These are phyloP conservation scores for Aspergillus puulaauensis DNA, from an alignment of 2,329 filamentous ascomycete species.

Conservation along the genomic window DNA sequence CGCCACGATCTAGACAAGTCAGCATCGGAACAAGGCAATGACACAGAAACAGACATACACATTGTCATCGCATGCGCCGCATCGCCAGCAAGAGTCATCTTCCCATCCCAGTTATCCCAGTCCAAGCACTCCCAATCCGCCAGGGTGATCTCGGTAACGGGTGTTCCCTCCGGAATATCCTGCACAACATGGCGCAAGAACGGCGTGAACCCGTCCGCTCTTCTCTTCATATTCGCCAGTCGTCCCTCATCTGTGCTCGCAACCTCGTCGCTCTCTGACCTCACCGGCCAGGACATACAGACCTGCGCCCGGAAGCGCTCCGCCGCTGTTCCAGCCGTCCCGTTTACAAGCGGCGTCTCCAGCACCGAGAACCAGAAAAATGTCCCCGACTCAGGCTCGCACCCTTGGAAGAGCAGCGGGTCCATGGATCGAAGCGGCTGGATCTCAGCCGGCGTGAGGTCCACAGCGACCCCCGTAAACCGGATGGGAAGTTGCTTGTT, in stretches of 20 bases:
- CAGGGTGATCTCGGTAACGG: conserved; percentile 28
- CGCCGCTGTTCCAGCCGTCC: conserved; percentile 12
- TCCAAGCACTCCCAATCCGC: conserved; percentile 29
- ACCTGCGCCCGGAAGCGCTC: conserved; percentile 47
- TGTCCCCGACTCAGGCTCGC: conserved; percentile 21
- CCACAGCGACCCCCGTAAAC: conserved; percentile 26
- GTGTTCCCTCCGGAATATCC: conserved; percentile 26
- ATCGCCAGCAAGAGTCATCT: conserved; percentile 31
- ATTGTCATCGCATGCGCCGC: conserved; percentile 36
- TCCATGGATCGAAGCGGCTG: conserved; percentile 57
- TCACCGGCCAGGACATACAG: conserved; percentile 49
- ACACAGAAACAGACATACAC: conserved; percentile 20
- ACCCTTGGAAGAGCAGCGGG: conserved; percentile 36
- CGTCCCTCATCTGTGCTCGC: conserved; percentile 31
- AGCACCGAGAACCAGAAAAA: conserved; percentile 40
- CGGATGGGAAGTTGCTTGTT: conserved; percentile 22
- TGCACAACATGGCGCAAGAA: conserved; percentile 24
- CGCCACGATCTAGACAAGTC: conserved; percentile 26
- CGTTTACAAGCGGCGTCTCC: conserved; percentile 40
- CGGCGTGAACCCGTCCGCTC: conserved; percentile 22
- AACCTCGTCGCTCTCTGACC: conserved; percentile 33
- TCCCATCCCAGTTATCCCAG: conserved; percentile 31
- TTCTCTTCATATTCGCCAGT: conserved; percentile 42
- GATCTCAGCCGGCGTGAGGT: conserved; percentile 54
- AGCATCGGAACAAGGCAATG: background rate